Percentiles rank a stretch among this genome's conserved stretches.
Conservation (phyloP, 169 alveolate species). For the Babesia bovis region DNA sequence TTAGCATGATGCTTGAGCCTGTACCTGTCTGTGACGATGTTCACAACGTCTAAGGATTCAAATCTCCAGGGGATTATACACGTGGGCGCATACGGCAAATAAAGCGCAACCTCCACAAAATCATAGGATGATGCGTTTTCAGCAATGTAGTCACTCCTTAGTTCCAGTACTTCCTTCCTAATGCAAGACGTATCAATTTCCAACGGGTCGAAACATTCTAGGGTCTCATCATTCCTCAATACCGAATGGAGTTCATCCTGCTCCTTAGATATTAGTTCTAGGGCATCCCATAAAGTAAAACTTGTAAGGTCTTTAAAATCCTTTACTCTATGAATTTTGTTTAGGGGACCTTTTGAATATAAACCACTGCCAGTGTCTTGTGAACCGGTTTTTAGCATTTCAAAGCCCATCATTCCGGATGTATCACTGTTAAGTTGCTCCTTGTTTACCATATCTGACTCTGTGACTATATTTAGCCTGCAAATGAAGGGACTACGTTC, state of each 20-base stretch:
- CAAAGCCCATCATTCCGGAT: not conserved
- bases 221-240: not conserved
- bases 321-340: not conserved
- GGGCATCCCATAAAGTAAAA: constrained; percentile 67
- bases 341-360: not conserved
- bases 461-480: constrained; percentile 29
- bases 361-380: not conserved
- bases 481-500: constrained; percentile 44
- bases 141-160: constrained; percentile 23
- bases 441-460: not conserved
- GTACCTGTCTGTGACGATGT: not conserved
- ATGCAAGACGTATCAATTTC: constrained; percentile 42
- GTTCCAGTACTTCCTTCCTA: constrained; percentile 9
- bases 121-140: constrained; percentile 23
- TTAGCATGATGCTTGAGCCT: not conserved
- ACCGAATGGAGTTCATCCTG: constrained; percentile 30
- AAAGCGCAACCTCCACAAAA: constrained; percentile 63
- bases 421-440: not conserved
- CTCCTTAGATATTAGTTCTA: constrained; percentile 34
- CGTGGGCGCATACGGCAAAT: constrained; percentile 65
- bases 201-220: constrained; percentile 45
- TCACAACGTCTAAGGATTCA: constrained; percentile 22
- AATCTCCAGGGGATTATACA: constrained; percentile 52
- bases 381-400: not conserved
- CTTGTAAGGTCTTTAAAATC: constrained; percentile 39